Evolutionary conservation across 352 stramenopile genomes (phyloP).

Genomic region (Pythium guiyangense): DNA sequence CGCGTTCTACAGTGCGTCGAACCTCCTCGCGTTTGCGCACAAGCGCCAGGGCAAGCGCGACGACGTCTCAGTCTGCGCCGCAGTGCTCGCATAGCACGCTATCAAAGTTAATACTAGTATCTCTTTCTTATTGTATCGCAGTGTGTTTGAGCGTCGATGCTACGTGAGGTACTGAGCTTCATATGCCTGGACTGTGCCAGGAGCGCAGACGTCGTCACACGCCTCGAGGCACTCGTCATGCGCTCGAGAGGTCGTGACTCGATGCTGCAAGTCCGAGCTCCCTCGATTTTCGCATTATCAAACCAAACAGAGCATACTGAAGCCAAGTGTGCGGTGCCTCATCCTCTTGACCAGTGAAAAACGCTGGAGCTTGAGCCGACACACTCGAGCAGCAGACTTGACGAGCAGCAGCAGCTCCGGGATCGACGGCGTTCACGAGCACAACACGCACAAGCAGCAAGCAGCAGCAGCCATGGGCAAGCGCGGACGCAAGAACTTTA

Average conservation of each 20-base stretch:
- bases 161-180: no score
- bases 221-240: no score
- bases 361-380: conserved; percentile 1
- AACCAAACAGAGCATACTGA: neutral
- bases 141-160: no score
- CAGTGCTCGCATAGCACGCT: conserved; percentile 58
- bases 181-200: no score
- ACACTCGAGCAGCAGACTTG: conserved; percentile 4
- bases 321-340: neutral
- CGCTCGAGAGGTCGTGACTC: no score
- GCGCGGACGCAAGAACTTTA: conserved; percentile 34
- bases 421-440: neutral
- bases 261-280: no score
- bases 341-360: conserved; percentile 18
- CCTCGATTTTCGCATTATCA: neutral
- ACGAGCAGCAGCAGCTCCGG: neutral
- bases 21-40: conserved; percentile 84
- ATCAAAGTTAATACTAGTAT: no score
- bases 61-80: conserved; percentile 82
- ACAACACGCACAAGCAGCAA: conserved; percentile 1
- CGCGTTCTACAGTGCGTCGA: conserved; percentile 86
- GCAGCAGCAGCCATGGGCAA: no score
- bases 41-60: conserved; percentile 87
- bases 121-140: no score
- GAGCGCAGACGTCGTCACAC: no score